Percentiles rank a stretch among this genome's conserved stretches.
Evolutionary conservation across 2,329 filamentous ascomycete species (phyloP).

Genomic region (Fonsecaea monophora): DNA sequence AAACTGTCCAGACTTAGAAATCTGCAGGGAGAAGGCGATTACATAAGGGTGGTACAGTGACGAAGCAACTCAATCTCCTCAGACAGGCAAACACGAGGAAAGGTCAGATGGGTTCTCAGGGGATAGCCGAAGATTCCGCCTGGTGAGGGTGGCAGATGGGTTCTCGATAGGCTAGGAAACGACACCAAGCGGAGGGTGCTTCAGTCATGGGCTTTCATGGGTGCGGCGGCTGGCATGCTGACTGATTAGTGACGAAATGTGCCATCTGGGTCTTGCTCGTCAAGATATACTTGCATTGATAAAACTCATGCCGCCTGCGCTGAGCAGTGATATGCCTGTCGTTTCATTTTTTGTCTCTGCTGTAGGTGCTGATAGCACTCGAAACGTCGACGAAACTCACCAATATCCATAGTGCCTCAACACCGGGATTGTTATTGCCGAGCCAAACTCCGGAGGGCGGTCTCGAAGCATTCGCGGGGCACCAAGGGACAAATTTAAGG

Average conservation of each 20-base stretch:
- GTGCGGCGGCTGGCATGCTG: slow-evolving; percentile 6
- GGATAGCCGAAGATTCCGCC: slow-evolving; percentile 32
- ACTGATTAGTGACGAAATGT: slow-evolving; percentile 21
- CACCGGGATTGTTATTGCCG: slow-evolving; percentile 1
- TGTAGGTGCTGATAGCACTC: not conserved
- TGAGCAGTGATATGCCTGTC: not conserved
- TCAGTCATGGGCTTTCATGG: slow-evolving; percentile 15
- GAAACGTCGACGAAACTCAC: slow-evolving; percentile 16
- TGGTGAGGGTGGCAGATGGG: not conserved
- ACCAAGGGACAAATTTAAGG: not conserved
- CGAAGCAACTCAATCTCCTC: slow-evolving; percentile 27
- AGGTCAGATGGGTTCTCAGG: slow-evolving; percentile 6
- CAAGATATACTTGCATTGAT: slow-evolving; percentile 13
- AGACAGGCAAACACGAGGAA: slow-evolving; percentile 1
- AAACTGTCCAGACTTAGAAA: slow-evolving; percentile 23
- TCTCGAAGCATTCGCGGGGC: slow-evolving; percentile 7
- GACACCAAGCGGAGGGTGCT: slow-evolving; percentile 18
- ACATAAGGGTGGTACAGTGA: slow-evolving; percentile 32
- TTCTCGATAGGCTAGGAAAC: slow-evolving; percentile 21
- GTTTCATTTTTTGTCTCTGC: not conserved
- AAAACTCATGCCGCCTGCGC: not conserved
- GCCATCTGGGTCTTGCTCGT: not conserved
- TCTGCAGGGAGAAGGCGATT: slow-evolving; percentile 28
- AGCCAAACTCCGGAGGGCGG: not conserved
- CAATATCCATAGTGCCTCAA: slow-evolving; percentile 7